Evolutionary conservation across 768 basidiomycete species (phyloP), one percentile per base, ranked within the genome.

Genomic region (Basidioascus undulatus): DNA sequence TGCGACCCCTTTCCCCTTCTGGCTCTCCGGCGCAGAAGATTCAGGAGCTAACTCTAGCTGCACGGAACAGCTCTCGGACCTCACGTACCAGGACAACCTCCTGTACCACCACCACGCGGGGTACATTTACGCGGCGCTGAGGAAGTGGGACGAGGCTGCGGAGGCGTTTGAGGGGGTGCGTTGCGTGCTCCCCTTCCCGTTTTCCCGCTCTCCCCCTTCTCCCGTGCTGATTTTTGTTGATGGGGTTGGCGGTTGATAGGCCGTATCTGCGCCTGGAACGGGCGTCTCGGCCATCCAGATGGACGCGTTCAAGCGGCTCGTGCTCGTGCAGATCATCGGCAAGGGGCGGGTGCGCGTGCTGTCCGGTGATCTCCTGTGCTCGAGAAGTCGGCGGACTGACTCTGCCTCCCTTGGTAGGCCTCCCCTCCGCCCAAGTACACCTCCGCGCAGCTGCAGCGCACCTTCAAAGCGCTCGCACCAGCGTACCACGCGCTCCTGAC

Each of bases 21-120:
- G 13, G 24, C 10, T 18, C 24, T 24, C 27, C 32, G 6, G 6
- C 13, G 6, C 12, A 11, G 8, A 1, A 32, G 7, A 32, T 54
- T 68, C n/a, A 70, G 69, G 3, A 43, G 47, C n/a, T 10, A 18
- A 3, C 20, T 25, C 10, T 23, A 9, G 15, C 24, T 13, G 32
- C 11, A 18, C 21, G 28, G 3, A 6, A 6, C 41, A 53, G 51
- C 13, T 47, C 11, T 55, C 44, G 6, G 76, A 81, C 44, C 59
- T 87, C 40, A 58, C 56, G 25, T 83, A 81, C 59, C 72, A 68
- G 47, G 83, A 86, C 55, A 76, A 76, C 50, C 64, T 89, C 19
- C 58, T 68, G n/a, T 84, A 84, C 53, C 79, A 86, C 61, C 83
- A 84, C 55, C 61, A 70, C 3, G 81, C 75, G 3, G 83, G 80